Percentiles rank a stretch among this genome's conserved stretches.
Conservation (phyloP, 352 stramenopile species). For the Phytopythium oedochilum region DNA sequence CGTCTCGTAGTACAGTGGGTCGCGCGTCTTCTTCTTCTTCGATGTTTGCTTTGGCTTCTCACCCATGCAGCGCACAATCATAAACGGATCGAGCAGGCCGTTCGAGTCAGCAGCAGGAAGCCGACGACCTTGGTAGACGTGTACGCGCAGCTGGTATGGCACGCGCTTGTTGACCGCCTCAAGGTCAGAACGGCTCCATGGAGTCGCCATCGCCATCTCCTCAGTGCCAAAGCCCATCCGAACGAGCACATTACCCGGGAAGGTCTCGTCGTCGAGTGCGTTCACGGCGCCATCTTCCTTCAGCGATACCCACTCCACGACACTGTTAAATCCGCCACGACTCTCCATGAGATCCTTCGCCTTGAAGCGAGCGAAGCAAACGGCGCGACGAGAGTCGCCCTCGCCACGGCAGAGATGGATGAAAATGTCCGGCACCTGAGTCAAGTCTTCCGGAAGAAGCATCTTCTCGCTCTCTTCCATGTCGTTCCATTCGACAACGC, state of each 20-base stretch:
- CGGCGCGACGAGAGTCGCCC: constrained; percentile 43
- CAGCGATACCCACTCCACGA: constrained; percentile 72
- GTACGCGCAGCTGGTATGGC: constrained; percentile 79
- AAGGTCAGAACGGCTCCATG: constrained; percentile 48
- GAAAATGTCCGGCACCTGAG: constrained; percentile 86
- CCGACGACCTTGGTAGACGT: constrained; percentile 80
- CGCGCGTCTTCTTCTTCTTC: constrained; percentile 72
- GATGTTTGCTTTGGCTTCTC: constrained; percentile 71
- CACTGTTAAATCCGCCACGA: constrained; percentile 40
- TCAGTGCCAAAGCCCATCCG: constrained; percentile 71
- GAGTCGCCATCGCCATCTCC: constrained; percentile 52
- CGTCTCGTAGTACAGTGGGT: constrained; percentile 87
- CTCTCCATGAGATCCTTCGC: constrained; percentile 69
- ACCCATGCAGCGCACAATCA: constrained; percentile 76
- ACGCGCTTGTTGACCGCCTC: constrained; percentile 70
- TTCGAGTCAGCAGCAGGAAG: constrained; percentile 83
- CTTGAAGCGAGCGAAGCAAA: constrained; percentile 81
- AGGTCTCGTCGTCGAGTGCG: constrained; percentile 66
- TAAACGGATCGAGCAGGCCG: constrained; percentile 78
- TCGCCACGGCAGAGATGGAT: constrained; percentile 80
- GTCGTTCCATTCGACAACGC: constrained; percentile 81
- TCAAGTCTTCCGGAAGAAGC: constrained; percentile 58
- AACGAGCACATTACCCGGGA: constrained; percentile 81
- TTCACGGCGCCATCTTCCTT: constrained; percentile 82
- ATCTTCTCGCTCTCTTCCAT: constrained; percentile 76